Conservation (phyloP, 352 stramenopile genomes). For the Phytophthora crassamura region DNA sequence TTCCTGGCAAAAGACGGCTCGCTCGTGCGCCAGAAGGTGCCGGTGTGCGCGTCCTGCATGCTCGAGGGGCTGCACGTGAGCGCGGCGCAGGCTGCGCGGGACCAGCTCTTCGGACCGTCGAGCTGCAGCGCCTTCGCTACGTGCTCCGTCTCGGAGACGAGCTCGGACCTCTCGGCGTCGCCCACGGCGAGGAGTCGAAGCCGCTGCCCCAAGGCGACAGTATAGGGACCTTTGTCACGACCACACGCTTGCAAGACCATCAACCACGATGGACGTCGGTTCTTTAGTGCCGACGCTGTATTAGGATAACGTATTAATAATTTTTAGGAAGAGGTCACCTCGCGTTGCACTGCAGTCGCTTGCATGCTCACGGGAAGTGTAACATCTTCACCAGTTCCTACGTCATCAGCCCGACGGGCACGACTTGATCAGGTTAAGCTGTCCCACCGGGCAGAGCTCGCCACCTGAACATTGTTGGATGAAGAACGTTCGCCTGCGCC, state of each 20-base stretch:
- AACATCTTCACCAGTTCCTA: too few relatives aligned
- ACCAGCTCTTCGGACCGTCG: conserved; percentile 28
- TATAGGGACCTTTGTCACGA: conserved; percentile 4
- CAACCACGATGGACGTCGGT: conserved; percentile 11
- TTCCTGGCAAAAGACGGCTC: conserved; percentile 28
- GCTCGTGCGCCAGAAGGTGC: conserved; percentile 33
- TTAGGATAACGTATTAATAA: conserved; percentile 26
- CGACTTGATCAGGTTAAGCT: too few relatives aligned
- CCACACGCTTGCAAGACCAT: conserved; percentile 6
- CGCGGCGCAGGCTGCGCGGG: conserved; percentile 28
- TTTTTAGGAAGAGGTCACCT: conserved; percentile 6
- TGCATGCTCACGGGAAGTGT: too few relatives aligned
- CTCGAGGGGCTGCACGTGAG: conserved; percentile 34
- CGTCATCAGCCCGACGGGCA: too few relatives aligned
- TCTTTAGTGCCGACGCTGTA: conserved; percentile 34
- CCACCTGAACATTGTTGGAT: too few relatives aligned
- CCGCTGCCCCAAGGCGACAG: conserved; percentile 5
- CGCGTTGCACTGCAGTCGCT: too few relatives aligned
- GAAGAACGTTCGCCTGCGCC: too few relatives aligned
- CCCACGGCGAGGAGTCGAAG: conserved; percentile 17
- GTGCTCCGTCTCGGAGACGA: conserved; percentile 35
- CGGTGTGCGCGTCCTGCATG: conserved; percentile 35
- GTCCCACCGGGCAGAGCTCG: too few relatives aligned
- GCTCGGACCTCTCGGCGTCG: conserved; percentile 28
- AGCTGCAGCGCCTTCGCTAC: conserved; percentile 28